Evolutionary conservation across 257 asterid species (phyloP).

Genomic region (Parsonsia alboflavescens): DNA sequence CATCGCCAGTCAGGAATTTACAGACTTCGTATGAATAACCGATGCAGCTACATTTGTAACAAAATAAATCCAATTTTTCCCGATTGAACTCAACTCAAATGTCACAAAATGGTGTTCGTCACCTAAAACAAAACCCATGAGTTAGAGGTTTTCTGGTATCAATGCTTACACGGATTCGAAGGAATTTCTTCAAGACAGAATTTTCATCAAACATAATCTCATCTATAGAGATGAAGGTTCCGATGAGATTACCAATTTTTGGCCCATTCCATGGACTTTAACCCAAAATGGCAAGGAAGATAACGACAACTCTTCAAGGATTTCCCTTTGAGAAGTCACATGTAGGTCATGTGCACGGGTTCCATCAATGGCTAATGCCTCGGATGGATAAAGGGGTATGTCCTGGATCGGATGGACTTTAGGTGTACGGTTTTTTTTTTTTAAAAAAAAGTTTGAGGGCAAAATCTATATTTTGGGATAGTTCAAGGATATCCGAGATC

Average conservation of each 20-base stretch:
- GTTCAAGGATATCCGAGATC: no score
- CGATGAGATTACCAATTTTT: constrained; percentile 23
- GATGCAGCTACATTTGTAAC: constrained; percentile 28
- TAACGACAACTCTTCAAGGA: constrained; percentile 15
- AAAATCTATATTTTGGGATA: no score
- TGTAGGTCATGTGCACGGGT: no score
- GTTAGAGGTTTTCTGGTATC: constrained; percentile 23
- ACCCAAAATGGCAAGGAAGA: constrained; percentile 27
- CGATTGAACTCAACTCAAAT: constrained; percentile 28
- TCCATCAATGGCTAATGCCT: no score
- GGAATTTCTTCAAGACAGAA: constrained; percentile 7
- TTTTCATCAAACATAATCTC: constrained; percentile 1
- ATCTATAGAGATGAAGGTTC: constrained; percentile 7
- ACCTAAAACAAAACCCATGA: constrained; percentile 24
- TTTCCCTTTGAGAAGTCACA: constrained; percentile 8
- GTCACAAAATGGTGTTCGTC: background rate
- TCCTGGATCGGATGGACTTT: no score
- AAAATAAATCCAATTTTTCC: constrained; percentile 26
- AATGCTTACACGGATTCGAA: constrained; percentile 21
- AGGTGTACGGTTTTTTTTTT: no score
- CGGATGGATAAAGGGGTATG: no score
- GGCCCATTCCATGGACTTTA: constrained; percentile 29
- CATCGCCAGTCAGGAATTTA: constrained; percentile 25
- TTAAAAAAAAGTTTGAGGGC: no score
- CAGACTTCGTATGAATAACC: constrained; percentile 19